Conservation (phyloP, 2,329 filamentous ascomycete species). For the Aspergillus intermedius region DNA sequence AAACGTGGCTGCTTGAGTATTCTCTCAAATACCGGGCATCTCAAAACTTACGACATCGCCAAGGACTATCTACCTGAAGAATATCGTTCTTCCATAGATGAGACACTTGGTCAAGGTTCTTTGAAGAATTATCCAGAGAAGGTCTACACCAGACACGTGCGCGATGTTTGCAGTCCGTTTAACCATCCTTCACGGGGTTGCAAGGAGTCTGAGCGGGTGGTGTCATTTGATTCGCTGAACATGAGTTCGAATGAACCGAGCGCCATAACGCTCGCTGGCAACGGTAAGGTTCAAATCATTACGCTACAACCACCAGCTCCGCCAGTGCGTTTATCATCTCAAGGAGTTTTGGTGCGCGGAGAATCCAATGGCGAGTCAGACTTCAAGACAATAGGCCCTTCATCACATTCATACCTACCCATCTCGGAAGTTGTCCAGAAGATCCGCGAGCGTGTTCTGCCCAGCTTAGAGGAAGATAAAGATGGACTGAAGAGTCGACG, state of each 20-base stretch:
- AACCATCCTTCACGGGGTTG: conserved; percentile 39
- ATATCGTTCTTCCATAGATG: conserved; percentile 32
- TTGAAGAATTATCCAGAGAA: conserved; percentile 37
- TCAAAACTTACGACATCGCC: conserved; percentile 51
- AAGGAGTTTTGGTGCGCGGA: conserved; percentile 29
- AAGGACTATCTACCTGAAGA: conserved; percentile 44
- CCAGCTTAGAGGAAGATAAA: conserved; percentile 10
- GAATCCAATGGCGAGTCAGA: conserved; percentile 20
- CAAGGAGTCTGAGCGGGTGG: conserved; percentile 44
- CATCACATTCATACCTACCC: conserved; percentile 19
- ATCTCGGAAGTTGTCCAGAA: conserved; percentile 24
- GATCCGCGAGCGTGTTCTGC: conserved; percentile 20
- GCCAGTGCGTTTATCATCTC: conserved; percentile 33
- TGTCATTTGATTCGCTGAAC: conserved; percentile 57
- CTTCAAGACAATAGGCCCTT: conserved; percentile 26
- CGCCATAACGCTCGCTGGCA: conserved; percentile 48
- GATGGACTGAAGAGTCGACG: conserved; percentile 1
- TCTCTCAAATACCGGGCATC: conserved; percentile 53
- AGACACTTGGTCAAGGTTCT: conserved; percentile 35
- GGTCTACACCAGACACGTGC: conserved; percentile 41
- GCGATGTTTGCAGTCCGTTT: conserved; percentile 40
- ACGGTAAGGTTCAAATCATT: conserved; percentile 45
- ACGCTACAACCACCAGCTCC: conserved; percentile 40
- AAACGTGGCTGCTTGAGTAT: conserved; percentile 54
- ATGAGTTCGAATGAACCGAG: conserved; percentile 44